Base-by-base conservation (phyloP, 2,329 filamentous ascomycete genomes). In the Monilinia fructigena region DNA sequence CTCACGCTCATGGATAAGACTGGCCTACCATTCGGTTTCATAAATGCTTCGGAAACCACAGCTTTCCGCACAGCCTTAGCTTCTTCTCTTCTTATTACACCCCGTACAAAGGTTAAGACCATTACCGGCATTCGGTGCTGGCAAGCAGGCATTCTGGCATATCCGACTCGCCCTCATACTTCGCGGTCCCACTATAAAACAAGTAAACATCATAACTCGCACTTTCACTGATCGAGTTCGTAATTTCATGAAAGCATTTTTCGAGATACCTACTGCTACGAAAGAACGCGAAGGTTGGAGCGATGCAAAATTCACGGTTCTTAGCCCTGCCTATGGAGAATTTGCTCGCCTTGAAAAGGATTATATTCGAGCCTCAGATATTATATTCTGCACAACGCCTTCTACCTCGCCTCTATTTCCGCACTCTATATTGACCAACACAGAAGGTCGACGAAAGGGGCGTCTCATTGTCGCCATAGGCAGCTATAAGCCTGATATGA, bases 71-170 rank as follows among this genome's bases (percentile, higher is more conserved):
- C 92, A 0, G 89, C 91, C 0, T 80, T 94, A 14, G 86, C 86
- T 1, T 89, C 89, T 4, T 85, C 89, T 64, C 86, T 88, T 35
- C 82, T 92, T 0, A 81, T 92, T 45, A 77, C 79, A 26, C 84
- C 83, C 48, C 90, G 94, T 66, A 81, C 84, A 65, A 84, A 84
- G 38, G 89, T 96, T 53, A 88, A 89, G 75, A 91, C 88, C 18
- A 75, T 97, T 14, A 88, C 89, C 18, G 89, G 89, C 96, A 63
- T 98, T 97, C 76, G 94, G 94, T 31, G 89, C 90, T 45, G 94
- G 94, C 55, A 87, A 89, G 72, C 93, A 97, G 80, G 94, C 94
- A 16, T 96, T 94, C 80, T 98, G 93, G 93, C 94, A 97, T 76
- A 86, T 96, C 54, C 89, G 93, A 0, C 84, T 98, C 5, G 89